Base-by-base conservation (phyloP, 1,139 yeast species). In the Pichia sp. region DNA sequence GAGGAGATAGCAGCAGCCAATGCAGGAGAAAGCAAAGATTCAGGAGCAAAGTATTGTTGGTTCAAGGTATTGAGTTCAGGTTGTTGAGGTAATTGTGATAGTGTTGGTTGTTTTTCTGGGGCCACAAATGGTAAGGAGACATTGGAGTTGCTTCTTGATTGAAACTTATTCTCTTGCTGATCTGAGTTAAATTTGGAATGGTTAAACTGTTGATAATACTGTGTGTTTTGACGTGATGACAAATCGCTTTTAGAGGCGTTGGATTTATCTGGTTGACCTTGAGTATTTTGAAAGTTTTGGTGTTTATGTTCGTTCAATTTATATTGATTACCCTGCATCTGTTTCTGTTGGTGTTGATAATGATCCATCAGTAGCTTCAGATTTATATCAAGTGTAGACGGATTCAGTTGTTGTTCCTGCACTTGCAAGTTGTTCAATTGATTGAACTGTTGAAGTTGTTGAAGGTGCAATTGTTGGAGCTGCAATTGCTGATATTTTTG, bases 111-210 rank as follows among this genome's bases (percentile, higher is more conserved):
- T 31, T 31, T 31, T 8, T 31, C 2, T 31, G 11, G 8, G 33
- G 8, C 2, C 8, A 8, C 11, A 11, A 31, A 31, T 11, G 16
- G 26, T 31, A 39, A 42, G 1, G 49, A 46, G 1, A 37, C 26
- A 27, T 40, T 44, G 3, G 49, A 46, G 37, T 42, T 39, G 32
- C 47, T 41, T 29, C 49, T 39, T 7, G 49, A 41, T 38, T 53
- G 55, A 7, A 49, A 42, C 5, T 27, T 32, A 27, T 27, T 5
- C 16, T 38, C 16, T 35, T 31, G 32, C 38, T 42, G 41, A 31
- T 31, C 33, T 31, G 10, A 10, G 9, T 8, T 31, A 8, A 29
- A 37, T 28, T 28, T 11, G 11, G 49, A 34, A 32, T 33, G 39
- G 29, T 27, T 6, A 5, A 23, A 36, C 31, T 31, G 33, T 26